phyloP scores from a whole-genome alignment of 2,329 filamentous ascomycete species.

The Parastagonospora nodorum region DNA sequence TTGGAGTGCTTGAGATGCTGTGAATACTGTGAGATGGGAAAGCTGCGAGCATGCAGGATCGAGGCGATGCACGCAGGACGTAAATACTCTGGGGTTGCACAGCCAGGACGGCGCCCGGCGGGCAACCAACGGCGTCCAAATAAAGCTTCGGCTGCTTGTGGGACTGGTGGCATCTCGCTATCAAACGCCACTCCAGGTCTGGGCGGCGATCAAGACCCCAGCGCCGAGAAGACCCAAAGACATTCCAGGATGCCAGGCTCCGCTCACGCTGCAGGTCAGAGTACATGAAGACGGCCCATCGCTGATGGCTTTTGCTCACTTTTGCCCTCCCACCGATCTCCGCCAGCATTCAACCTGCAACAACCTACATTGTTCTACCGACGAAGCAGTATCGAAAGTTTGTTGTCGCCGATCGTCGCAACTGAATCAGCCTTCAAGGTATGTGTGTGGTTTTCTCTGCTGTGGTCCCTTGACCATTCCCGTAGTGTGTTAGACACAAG shows the following conservation, averaged over 20 bases:
- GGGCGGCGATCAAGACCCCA: slow-evolving; percentile 42
- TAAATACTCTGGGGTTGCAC: slow-evolving; percentile 14
- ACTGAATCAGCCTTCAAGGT: background rate
- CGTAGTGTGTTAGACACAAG: background rate
- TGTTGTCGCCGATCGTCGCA: background rate
- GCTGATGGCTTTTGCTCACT: slow-evolving; percentile 22
- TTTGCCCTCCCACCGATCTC: slow-evolving; percentile 10
- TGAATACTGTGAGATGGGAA: background rate
- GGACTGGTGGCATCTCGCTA: slow-evolving; percentile 39
- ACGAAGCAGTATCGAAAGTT: background rate
- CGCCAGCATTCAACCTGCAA: background rate
- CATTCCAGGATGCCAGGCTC: slow-evolving; percentile 28
- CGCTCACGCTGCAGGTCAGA: slow-evolving; percentile 7
- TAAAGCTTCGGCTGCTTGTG: slow-evolving; percentile 45
- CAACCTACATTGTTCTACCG: slow-evolving; percentile 2
- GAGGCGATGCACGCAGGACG: slow-evolving; percentile 6
- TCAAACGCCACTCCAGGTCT: slow-evolving; percentile 44
- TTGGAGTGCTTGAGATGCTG: background rate
- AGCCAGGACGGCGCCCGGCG: slow-evolving; percentile 22
- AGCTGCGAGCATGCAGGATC: background rate
- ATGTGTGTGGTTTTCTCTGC: background rate
- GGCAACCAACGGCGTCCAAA: slow-evolving; percentile 41
- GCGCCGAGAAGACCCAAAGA: slow-evolving; percentile 36
- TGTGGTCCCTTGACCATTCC: background rate
- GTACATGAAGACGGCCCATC: slow-evolving; percentile 33